A percentile compares a stretch with the other conserved stretches of the same genome.
Conservation (phyloP, 2,329 filamentous ascomycete species). For the Hymenoscyphus scutula region DNA sequence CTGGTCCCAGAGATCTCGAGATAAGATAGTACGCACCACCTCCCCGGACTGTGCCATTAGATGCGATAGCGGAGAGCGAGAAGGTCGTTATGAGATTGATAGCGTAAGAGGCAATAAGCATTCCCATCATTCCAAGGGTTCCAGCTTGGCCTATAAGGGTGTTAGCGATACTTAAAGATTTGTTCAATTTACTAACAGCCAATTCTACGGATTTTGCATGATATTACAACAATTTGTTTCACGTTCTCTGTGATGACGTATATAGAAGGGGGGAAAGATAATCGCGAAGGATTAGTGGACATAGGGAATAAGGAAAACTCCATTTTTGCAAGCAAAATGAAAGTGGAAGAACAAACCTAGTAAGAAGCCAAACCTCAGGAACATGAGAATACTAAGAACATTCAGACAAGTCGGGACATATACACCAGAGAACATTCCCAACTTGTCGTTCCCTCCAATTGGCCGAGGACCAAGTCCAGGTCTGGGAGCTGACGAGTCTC, state of each 20-base stretch:
- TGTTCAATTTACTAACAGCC: neutral
- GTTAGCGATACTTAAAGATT: slow-evolving; percentile 9
- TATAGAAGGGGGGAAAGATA: neutral
- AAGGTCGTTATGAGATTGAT: slow-evolving; percentile 83
- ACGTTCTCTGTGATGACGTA: neutral
- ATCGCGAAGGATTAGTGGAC: neutral
- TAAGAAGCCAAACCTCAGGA: slow-evolving; percentile 82
- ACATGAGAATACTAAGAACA: slow-evolving; percentile 89
- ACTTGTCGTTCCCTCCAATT: slow-evolving; percentile 52
- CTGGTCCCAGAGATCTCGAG: slow-evolving; percentile 78
- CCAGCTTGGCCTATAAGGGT: slow-evolving; percentile 56
- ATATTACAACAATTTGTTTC: neutral
- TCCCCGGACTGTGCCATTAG: slow-evolving; percentile 83
- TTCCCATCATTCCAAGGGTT: slow-evolving; percentile 72
- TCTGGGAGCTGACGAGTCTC: slow-evolving; percentile 37
- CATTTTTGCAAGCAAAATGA: neutral
- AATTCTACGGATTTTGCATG: neutral
- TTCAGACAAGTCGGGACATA: slow-evolving; percentile 89
- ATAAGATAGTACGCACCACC: slow-evolving; percentile 89
- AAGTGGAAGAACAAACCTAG: slow-evolving; percentile 49
- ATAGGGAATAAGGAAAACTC: neutral
- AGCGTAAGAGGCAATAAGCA: slow-evolving; percentile 72
- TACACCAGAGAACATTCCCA: slow-evolving; percentile 75
- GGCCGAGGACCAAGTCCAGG: slow-evolving; percentile 41
- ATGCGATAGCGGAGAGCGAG: slow-evolving; percentile 84